A percentile compares a stretch with the other conserved stretches of the same genome.
Conservation (phyloP, 768 basidiomycete genomes). For the Lactarius psammicola region DNA sequence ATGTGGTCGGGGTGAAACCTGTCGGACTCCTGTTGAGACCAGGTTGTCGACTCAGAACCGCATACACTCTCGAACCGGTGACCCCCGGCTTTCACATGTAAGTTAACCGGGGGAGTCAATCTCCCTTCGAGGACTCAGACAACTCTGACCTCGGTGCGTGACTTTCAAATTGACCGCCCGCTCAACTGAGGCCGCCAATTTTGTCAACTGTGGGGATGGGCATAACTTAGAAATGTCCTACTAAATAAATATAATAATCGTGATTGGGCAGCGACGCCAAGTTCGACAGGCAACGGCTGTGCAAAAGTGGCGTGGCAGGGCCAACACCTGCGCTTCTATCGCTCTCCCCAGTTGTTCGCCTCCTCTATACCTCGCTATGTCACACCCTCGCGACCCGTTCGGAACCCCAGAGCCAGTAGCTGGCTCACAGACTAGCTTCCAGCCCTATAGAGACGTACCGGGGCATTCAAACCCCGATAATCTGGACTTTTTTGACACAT, state of each 20-base stretch:
- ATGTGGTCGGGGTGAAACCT: background rate
- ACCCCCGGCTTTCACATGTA: background rate
- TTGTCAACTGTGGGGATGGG: background rate
- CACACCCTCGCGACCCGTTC: constrained; percentile 18
- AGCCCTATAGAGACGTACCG: constrained; percentile 2
- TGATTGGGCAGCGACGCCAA: background rate
- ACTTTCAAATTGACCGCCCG: background rate
- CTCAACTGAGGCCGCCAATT: background rate
- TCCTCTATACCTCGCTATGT: background rate
- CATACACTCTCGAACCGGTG: background rate
- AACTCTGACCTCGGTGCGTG: too few relatives aligned
- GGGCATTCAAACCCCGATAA: constrained; percentile 1
- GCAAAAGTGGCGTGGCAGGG: background rate
- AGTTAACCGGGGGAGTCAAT: background rate
- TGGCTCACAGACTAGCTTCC: background rate
- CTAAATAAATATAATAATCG: background rate
- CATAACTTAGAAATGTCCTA: background rate
- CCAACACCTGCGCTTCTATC: background rate
- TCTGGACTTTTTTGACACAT: constrained; percentile 14
- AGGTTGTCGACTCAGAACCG: background rate
- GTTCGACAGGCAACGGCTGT: background rate
- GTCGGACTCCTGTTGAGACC: too few relatives aligned
- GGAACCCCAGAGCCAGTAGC: constrained; percentile 14
- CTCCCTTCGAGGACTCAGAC: background rate
- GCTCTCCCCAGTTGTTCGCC: background rate